Evolutionary conservation across 1,284 basidiomycete species (phyloP), one percentile per base, ranked within the genome.

Genomic region (Ustilago crameri): DNA sequence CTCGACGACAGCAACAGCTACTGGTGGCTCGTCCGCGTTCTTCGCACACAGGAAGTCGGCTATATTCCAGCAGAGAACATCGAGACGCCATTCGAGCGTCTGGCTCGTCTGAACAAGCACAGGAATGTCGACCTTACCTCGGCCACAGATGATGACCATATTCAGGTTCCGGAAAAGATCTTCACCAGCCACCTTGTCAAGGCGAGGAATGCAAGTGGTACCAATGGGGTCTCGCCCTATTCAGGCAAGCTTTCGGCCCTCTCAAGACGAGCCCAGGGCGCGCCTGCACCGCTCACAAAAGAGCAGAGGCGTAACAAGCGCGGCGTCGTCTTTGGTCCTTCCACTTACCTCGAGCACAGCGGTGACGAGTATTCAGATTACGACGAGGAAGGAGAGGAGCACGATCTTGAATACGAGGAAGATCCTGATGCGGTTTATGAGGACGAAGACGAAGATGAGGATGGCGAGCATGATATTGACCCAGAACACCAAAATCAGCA

Each of bases 41-140:
- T 82, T 46, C 55, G 78, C 35, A 81, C 80, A 3, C 93, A 98
- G 84, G 95, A 97, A 80, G 93, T 99, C n/a, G 95, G 95, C 1
- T 98, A 98, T 84, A 98, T 99, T 52, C 95, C 95, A 17, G 95
- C 95, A 0, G 95, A 99, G 85, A 98, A 98, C 84, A 97, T 98
- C 79, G 96, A 98, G 84, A 98, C 96, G 0, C 96, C 95, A 0
- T 97, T 94, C 78, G 95, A 98, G 84, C 88, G 95, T 46, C 88
- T 98, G 22, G 95, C 95, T 0, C 87, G 95, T 62, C 87, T 98
- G 59, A 98, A 98, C 86, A 98, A 98, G 84, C 94, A 97, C 83
- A 88, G 95, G 35, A 99, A 99, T 84, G 91, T 98, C 58, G 95
- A 98, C 50, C 75, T 83, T 61, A 76, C 81, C 20, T 76, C 75